These are phyloP conservation scores for Candida arabinofermentans DNA, from an alignment of 805 yeast species.

Conservation along the genomic window DNA sequence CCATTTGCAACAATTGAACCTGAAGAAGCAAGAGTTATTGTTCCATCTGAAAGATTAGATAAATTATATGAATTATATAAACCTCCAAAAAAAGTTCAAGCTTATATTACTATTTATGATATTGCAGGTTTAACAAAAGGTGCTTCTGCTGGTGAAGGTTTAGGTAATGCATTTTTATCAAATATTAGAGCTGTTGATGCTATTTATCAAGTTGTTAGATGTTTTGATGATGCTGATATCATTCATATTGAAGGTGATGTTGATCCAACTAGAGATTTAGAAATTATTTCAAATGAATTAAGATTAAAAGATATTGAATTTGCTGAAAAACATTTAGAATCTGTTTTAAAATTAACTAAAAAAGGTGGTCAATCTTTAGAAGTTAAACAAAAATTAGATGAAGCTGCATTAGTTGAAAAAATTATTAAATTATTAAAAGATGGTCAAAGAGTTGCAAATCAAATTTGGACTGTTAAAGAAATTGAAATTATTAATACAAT, in stretches of 20 bases:
- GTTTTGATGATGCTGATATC: conserved; percentile 96
- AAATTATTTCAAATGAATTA: conserved; percentile 85
- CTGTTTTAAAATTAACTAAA: conserved; percentile 50
- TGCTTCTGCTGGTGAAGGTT: conserved; percentile 95
- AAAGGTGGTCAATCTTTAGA: conserved; percentile 65
- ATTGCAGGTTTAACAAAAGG: conserved; percentile 98
- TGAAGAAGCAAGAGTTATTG: conserved; percentile 94
- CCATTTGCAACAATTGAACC: conserved; percentile 99
- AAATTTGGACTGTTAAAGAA: conserved; percentile 60
- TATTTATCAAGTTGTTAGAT: conserved; percentile 94
- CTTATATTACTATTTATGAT: conserved; percentile 88
- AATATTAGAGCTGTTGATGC: conserved; percentile 98
- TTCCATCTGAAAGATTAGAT: conserved; percentile 88
- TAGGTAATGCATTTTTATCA: conserved; percentile 95
- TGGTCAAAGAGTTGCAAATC: conserved; percentile 58
- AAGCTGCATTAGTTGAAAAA: conserved; percentile 52
- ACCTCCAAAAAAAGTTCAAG: conserved; percentile 86
- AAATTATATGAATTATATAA: conserved; percentile 67
- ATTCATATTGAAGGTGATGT: conserved; percentile 97
- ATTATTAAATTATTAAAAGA: conserved; percentile 61
- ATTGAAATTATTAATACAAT: conserved; percentile 63
- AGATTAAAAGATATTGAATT: conserved; percentile 97
- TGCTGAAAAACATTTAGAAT: conserved; percentile 56
- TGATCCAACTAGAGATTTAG: conserved; percentile 91
- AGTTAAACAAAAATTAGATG: conserved; percentile 61